Percentiles rank a stretch among this genome's conserved stretches.
Evolutionary conservation across 441 rosid species (phyloP).

Genomic region (Aleurites moluccanus): DNA sequence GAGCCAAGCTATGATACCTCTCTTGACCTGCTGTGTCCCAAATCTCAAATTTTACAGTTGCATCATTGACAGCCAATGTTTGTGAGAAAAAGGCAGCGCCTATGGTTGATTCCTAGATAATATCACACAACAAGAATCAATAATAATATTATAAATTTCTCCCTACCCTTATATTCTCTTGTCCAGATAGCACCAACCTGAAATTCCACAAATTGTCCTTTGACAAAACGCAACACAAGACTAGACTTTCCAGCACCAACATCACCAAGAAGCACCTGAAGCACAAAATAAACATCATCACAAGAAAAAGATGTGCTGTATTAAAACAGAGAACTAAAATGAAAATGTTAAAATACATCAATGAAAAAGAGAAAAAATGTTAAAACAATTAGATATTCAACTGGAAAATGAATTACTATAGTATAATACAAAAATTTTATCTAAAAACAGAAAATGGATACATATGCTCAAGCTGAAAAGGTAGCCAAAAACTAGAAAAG

Average conservation of each 20-base stretch:
- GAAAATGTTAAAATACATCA: not conserved
- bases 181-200: slow-evolving; percentile 52
- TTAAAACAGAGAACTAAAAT: not conserved
- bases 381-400: not conserved
- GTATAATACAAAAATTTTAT: not conserved
- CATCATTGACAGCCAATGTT: slow-evolving; percentile 89
- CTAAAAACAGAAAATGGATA: not conserved
- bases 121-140: slow-evolving; percentile 20
- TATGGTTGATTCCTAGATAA: slow-evolving; percentile 86
- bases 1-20: slow-evolving; percentile 97
- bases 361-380: not conserved
- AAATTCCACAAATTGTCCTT: slow-evolving; percentile 94
- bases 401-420: not conserved
- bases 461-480: not conserved
- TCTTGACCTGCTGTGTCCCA: slow-evolving; percentile 99
- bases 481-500: not conserved
- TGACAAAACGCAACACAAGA: slow-evolving; percentile 90
- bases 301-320: not conserved
- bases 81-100: slow-evolving; percentile 99
- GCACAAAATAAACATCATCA: slow-evolving; percentile 12
- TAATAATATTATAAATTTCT: not conserved
- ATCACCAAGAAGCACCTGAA: slow-evolving; percentile 95
- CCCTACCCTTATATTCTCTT: not conserved
- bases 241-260: slow-evolving; percentile 99
- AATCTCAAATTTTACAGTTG: slow-evolving; percentile 94